Evolutionary conservation across 495 filamentous ascomycete species (phyloP).

Genomic region (Aspergillus nanangensis): DNA sequence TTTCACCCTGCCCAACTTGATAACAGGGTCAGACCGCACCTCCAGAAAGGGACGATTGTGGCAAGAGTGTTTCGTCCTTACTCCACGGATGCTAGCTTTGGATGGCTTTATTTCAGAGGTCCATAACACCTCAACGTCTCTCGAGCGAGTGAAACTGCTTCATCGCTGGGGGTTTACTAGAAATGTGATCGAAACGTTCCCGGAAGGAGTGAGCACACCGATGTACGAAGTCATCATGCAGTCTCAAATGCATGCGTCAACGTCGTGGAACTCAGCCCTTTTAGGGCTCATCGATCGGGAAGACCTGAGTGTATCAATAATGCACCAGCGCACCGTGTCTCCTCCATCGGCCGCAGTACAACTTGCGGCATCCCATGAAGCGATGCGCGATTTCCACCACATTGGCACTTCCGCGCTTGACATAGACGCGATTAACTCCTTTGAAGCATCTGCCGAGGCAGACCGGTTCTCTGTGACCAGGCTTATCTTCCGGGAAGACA

Average conservation of each 20-base stretch:
- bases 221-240: conserved; percentile 78
- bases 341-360: conserved; percentile 31
- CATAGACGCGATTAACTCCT: conserved; percentile 52
- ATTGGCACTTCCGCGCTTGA: conserved; percentile 61
- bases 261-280: conserved; percentile 64
- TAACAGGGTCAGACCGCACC: conserved; percentile 34
- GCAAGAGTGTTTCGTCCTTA: conserved; percentile 44
- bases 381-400: conserved; percentile 68
- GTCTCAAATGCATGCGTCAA: conserved; percentile 76
- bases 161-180: conserved; percentile 41
- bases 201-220: conserved; percentile 72
- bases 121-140: conserved; percentile 21
- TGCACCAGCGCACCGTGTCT: conserved; percentile 39
- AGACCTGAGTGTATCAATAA: conserved; percentile 68
- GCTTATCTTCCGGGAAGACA: conserved; percentile 86
- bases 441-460: conserved; percentile 64
- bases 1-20: conserved; percentile 55
- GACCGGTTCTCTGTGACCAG: conserved; percentile 78
- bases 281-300: conserved; percentile 76
- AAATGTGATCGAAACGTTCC: conserved; percentile 64
- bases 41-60: conserved; percentile 35
- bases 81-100: conserved; percentile 65
- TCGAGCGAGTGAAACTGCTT: conserved; percentile 38
- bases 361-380: conserved; percentile 54
- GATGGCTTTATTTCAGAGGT: conserved; percentile 48